A percentile compares a stretch with the other conserved stretches of the same genome.
Conservation (phyloP, 352 stramenopile genomes). For the Phytophthora kernoviae region DNA sequence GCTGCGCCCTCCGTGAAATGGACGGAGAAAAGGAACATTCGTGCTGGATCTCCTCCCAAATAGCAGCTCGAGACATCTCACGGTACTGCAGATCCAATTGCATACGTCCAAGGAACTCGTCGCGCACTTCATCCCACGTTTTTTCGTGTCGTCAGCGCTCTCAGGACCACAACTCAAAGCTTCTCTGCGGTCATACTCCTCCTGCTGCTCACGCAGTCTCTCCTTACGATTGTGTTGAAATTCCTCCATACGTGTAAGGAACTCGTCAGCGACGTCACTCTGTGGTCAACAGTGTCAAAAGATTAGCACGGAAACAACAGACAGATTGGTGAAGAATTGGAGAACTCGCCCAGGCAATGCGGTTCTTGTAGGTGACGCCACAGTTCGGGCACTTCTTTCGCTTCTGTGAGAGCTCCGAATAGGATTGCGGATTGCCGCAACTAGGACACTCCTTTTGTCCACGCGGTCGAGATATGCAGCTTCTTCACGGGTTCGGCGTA, state of each 20-base stretch:
- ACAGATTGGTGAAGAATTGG: background rate
- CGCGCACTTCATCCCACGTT: constrained; percentile 58
- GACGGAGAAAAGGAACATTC: constrained; percentile 62
- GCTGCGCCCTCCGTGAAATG: constrained; percentile 51
- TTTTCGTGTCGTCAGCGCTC: constrained; percentile 18
- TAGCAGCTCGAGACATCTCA: constrained; percentile 45
- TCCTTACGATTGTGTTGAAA: constrained; percentile 30
- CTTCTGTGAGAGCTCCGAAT: constrained; percentile 79
- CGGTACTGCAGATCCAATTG: constrained; percentile 66
- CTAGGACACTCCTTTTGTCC: constrained; percentile 84
- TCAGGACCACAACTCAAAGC: constrained; percentile 11
- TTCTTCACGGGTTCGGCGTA: constrained; percentile 69
- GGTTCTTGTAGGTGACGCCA: constrained; percentile 65
- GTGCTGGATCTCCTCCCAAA: constrained; percentile 55
- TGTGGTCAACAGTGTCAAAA: constrained; percentile 18
- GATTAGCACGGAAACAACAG: background rate
- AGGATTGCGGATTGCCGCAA: constrained; percentile 76
- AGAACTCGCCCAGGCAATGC: constrained; percentile 64
- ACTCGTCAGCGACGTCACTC: constrained; percentile 65
- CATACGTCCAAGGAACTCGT: constrained; percentile 70
- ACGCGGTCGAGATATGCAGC: constrained; percentile 54
- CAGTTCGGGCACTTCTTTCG: constrained; percentile 84
- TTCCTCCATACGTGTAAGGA: constrained; percentile 60
- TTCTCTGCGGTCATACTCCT: constrained; percentile 21
- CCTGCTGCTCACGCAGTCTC: constrained; percentile 16